Base-by-base conservation (phyloP, 2,329 filamentous ascomycete species). In the Tolypocladium album region DNA sequence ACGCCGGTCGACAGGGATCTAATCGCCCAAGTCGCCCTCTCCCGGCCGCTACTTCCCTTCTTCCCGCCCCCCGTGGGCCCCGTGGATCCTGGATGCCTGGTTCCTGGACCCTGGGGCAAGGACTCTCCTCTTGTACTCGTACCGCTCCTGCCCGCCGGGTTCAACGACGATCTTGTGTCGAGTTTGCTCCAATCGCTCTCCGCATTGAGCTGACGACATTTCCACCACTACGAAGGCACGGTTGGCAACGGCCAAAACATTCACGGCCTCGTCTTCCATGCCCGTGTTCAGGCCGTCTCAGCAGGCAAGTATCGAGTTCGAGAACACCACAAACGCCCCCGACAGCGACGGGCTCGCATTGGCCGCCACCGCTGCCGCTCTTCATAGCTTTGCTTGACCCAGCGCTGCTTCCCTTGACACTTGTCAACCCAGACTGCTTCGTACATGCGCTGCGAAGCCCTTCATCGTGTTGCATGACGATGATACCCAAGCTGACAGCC, bases 21-120 rank as follows among this genome's bases (percentile, higher is more conserved):
- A 69, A 71, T 73, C 70, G 71, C 70, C 66, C 64, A 65, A 69
- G 70, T 73, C 70, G 71, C 70, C 66, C 64, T 65, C 61, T 64
- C 62, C 59, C 61, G 59, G 55, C 36, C 53, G 59, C 61, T 55
- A 45, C 55, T 45, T 27, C 42, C 56, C 15, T 31, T 6, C 27
- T 11, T 38, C 36, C 36, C 36, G 36, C 36, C 36, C 36, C 36
- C 36, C 11, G 36, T 38, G 36, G 9, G 36, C 47, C 47, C 27
- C 27, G n/a, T 38, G 52, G 52, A 24, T 39, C 43, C 43, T 13
- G 12, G 12, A 31, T 31, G 22, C 42, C 42, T 15, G 13, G 13
- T 27, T 27, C 53, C 13, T 39, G 53, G 34, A 39, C 36, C 55
- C 38, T 56, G 22, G 55, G 15, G 55, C 57, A 59, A n/a, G 60